Percentiles rank a stretch among this genome's conserved stretches.
These are phyloP conservation scores for Russula earlei DNA, from an alignment of 768 basidiomycete species.

Conservation along the genomic window DNA sequence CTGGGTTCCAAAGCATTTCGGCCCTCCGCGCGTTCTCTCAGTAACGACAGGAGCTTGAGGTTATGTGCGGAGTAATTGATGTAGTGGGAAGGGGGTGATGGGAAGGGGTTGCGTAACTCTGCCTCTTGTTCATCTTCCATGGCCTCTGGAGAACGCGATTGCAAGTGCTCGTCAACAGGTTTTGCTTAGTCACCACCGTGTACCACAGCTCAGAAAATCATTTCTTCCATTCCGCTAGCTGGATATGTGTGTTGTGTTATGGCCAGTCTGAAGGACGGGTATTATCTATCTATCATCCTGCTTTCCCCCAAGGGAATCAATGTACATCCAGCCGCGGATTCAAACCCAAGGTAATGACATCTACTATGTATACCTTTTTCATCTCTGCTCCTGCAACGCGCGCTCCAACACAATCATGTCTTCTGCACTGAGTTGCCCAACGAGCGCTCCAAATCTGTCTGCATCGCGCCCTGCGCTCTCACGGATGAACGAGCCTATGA, in stretches of 20 bases:
- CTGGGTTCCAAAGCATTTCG: slow-evolving; percentile 32
- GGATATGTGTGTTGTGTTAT: no score
- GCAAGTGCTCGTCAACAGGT: no score
- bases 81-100: slow-evolving; percentile 82
- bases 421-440: slow-evolving; percentile 59
- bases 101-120: slow-evolving; percentile 80
- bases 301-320: no score
- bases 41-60: slow-evolving; percentile 52
- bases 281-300: no score
- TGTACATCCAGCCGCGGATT: neutral
- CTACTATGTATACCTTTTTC: neutral
- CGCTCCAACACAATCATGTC: slow-evolving; percentile 59
- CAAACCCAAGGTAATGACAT: neutral
- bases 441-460: slow-evolving; percentile 50
- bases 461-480: slow-evolving; percentile 58
- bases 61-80: slow-evolving; percentile 68
- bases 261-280: no score
- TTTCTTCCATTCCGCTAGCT: no score
- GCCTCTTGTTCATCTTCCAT: slow-evolving; percentile 67
- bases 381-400: slow-evolving; percentile 19
- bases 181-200: no score
- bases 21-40: slow-evolving; percentile 41
- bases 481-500: slow-evolving; percentile 56
- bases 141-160: neutral
- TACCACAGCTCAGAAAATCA: no score